A percentile compares a stretch with the other conserved stretches of the same genome.
Conservation (phyloP, 129 eudicot genomes). For the Dittrichia graveolens region DNA sequence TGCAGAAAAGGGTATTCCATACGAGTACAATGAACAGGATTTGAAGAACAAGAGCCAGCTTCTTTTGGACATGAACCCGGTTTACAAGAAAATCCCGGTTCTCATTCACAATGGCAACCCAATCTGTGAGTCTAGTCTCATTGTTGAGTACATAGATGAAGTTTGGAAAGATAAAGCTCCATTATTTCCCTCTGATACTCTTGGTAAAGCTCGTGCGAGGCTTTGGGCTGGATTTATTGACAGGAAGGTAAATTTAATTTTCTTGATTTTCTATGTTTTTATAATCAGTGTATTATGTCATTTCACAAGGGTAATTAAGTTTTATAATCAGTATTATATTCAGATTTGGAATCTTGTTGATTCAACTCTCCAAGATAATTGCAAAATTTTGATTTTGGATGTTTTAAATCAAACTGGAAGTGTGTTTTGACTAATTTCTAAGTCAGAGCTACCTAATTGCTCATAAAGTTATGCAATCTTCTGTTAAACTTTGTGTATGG, state of each 20-base stretch:
- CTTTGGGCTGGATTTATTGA: constrained; percentile 56
- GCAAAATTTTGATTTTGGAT: no score
- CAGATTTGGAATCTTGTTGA: no score
- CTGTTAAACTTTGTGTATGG: no score
- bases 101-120: constrained; percentile 49
- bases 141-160: constrained; percentile 55
- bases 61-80: constrained; percentile 45
- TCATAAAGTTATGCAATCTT: background rate
- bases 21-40: constrained; percentile 42
- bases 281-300: no score
- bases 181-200: constrained; percentile 50
- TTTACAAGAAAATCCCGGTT: constrained; percentile 56
- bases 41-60: constrained; percentile 49
- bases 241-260: constrained; percentile 42
- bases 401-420: no score
- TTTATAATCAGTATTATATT: no score
- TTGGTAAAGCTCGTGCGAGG: constrained; percentile 43
- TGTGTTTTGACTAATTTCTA: no score
- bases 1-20: constrained; percentile 48
- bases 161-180: constrained; percentile 48
- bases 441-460: no score
- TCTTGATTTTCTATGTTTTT: background rate
- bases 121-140: constrained; percentile 46
- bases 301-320: no score
- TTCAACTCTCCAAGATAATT: no score